Evolutionary conservation across 2,329 filamentous ascomycete species (phyloP).

Genomic region (Botrytis medusae): DNA sequence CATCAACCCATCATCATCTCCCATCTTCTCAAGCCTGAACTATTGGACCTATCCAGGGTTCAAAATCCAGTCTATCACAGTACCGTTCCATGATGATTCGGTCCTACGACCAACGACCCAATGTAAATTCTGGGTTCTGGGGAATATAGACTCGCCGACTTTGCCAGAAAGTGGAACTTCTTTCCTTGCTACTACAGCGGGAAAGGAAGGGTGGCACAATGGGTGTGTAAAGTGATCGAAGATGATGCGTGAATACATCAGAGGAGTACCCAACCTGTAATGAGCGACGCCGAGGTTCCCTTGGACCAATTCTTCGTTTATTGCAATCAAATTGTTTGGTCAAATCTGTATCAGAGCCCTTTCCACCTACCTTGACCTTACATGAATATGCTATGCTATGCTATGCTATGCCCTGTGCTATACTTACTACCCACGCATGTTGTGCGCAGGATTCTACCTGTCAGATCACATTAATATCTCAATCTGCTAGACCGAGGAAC

Average conservation of each 20-base stretch:
- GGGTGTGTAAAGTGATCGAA: conserved; percentile 10
- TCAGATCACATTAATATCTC: conserved; percentile 1
- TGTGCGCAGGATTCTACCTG: conserved; percentile 7
- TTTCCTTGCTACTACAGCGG: conserved; percentile 8
- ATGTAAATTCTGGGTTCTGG: conserved; percentile 15
- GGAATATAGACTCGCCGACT: conserved; percentile 11
- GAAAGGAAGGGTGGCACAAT: background rate
- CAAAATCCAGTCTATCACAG: background rate
- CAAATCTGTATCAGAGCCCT: background rate
- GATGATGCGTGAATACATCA: conserved; percentile 19
- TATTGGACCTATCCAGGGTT: conserved; percentile 4
- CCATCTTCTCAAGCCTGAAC: conserved; percentile 6
- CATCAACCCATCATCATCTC: conserved; percentile 4
- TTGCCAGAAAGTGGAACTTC: conserved; percentile 1
- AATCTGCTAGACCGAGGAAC: background rate
- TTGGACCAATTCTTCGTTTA: conserved; percentile 5
- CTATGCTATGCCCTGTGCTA: background rate
- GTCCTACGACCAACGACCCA: conserved; percentile 14
- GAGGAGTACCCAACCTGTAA: conserved; percentile 16
- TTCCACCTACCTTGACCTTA: conserved; percentile 6
- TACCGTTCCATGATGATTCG: conserved; percentile 2
- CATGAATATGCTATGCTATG: conserved; percentile 16
- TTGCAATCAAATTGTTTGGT: background rate
- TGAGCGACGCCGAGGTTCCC: conserved; percentile 13
- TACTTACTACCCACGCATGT: conserved; percentile 5